These are phyloP conservation scores for Picea abies DNA, from an alignment of 83 land plant species.

Conservation along the genomic window DNA sequence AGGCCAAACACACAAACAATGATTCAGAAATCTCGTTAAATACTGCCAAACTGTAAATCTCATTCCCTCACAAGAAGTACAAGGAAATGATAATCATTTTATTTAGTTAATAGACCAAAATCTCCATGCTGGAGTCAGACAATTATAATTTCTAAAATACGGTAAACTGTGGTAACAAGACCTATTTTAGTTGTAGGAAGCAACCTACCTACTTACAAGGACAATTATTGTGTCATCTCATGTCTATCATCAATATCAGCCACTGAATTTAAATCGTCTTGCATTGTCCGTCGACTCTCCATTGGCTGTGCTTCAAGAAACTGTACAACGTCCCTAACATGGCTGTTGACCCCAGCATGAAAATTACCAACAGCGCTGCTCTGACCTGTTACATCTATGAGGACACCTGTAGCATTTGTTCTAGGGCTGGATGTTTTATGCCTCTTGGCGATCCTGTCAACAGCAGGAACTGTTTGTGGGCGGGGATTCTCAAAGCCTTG, in stretches of 20 bases:
- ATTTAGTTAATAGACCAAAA: neutral
- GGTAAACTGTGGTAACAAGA: neutral
- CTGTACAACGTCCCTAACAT: conserved; percentile 10
- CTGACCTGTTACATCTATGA: conserved; percentile 5
- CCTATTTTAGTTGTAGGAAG: neutral
- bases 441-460: conserved; percentile 3
- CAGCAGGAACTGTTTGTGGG: neutral
- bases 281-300: conserved; percentile 13
- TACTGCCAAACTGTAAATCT: neutral
- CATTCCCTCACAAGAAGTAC: neutral
- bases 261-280: conserved; percentile 14
- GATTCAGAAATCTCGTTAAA: neutral
- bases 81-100: neutral
- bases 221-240: conserved; percentile 5
- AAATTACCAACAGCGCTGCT: conserved; percentile 7
- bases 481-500: conserved; percentile 1
- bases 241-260: neutral
- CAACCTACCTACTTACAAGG: conserved; percentile 9
- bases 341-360: conserved; percentile 7
- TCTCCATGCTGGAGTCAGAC: neutral
- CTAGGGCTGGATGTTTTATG: conserved; percentile 16
- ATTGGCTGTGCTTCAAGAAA: conserved; percentile 19
- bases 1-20: neutral
- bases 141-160: neutral
- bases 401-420: neutral